Percentiles rank a stretch among this genome's conserved stretches.
These are phyloP conservation scores for Exophiala viscosa DNA, from an alignment of 2,329 filamentous ascomycete species.

Conservation along the genomic window DNA sequence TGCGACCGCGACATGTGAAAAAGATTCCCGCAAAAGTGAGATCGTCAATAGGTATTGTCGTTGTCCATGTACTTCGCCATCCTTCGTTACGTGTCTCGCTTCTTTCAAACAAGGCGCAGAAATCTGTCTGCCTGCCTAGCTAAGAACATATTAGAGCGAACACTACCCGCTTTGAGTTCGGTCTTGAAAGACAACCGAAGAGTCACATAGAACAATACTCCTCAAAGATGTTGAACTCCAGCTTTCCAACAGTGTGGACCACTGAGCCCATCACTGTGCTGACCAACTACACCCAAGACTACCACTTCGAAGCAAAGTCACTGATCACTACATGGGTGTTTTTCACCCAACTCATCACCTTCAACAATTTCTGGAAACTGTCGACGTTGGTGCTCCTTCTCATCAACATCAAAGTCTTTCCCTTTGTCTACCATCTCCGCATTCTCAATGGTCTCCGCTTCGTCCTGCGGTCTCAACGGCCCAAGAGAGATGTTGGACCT, in stretches of 20 bases:
- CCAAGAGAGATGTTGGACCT: conserved; percentile 37
- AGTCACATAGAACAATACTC: neutral
- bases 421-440: conserved; percentile 69
- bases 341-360: neutral
- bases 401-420: conserved; percentile 69
- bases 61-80: no score
- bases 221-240: neutral
- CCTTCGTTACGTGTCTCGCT: no score
- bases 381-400: conserved; percentile 50
- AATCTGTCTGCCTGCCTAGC: no score
- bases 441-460: conserved; percentile 48
- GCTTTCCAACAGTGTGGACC: neutral
- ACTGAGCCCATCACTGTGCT: neutral
- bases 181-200: neutral
- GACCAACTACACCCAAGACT: neutral
- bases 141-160: no score
- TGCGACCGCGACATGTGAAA: no score
- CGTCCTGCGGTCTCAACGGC: conserved; percentile 54
- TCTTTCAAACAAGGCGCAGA: no score
- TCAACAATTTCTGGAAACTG: conserved; percentile 9
- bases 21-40: no score
- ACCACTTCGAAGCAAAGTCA: neutral
- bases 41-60: no score
- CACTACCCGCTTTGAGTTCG: no score
- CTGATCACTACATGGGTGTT: neutral